Base-by-base conservation (phyloP, 1,139 yeast species). In the Saccharomyces hybrid region DNA sequence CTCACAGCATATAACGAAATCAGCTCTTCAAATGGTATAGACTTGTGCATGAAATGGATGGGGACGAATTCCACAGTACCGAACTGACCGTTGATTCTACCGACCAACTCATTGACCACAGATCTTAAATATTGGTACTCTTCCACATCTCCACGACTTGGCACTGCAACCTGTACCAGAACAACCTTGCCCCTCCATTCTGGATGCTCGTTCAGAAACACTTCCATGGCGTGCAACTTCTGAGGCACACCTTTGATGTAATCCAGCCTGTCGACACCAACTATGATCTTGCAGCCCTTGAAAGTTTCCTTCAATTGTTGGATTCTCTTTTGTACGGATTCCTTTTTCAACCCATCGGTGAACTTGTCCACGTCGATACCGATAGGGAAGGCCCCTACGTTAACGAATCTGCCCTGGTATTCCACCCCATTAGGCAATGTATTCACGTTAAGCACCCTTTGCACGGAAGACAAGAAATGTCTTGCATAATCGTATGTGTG, bases 401-500 rank as follows among this genome's bases (percentile, higher is more conserved):
- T 83, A 49, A 93, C 95, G 56, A 82, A 81, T 52, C 93, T 76
- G 31, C 90, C 89, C 52, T 83, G 76, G 68, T 80, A 89, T 61
- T 86, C 85, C 31, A 93, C 89, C 14, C 97, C 97, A 62, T 91
- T 93, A 5, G 99, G 99, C 57, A 88, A 76, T 0, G 97, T 90
- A 49, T 84, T 85, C 14, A 90, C 84, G 58, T 87, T 80, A 53
- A 95, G 79, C 32, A 93, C 87, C 57, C 97, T 78, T 56, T 91
- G 84, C n/a, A 93, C 97, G 0, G 96, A 84, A 23, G 96, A 86
- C 55, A 95, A 73, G 72, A 95, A 95, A 74, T 95, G 99, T 64
- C 99, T 81, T n/a, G 97, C 99, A 67, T 95, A 95, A 71, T 95
- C 99, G 71, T 95, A 95, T n/a, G 99, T 95, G 71, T 95, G 99